Evolutionary conservation across 768 basidiomycete species (phyloP).

Genomic region (Daedaleopsis nitida): DNA sequence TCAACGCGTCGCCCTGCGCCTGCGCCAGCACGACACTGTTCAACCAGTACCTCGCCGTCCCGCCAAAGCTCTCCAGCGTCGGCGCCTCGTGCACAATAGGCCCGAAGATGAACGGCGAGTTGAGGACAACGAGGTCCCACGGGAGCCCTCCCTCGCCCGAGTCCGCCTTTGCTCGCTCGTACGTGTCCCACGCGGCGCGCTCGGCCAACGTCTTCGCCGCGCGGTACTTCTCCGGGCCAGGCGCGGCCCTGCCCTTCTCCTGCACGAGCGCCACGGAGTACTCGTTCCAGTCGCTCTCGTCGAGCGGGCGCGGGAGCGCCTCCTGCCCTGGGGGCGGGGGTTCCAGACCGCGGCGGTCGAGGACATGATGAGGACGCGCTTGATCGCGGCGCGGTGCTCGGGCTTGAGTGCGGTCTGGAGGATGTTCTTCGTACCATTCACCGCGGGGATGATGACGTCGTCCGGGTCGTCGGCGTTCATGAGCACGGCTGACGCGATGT

Average conservation of each 20-base stretch:
- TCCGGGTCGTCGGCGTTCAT: conserved; percentile 18
- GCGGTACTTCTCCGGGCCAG: conserved; percentile 47
- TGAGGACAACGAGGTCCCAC: conserved; percentile 56
- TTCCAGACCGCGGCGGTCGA: conserved; percentile 54
- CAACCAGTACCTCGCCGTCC: conserved; percentile 27
- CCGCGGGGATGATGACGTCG: conserved; percentile 68
- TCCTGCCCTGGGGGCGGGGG: conserved; percentile 24
- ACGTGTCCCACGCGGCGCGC: conserved; percentile 54
- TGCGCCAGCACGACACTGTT: conserved; percentile 20
- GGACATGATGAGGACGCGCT: conserved; percentile 70
- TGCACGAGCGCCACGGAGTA: conserved; percentile 45
- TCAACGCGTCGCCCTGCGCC: conserved; percentile 16
- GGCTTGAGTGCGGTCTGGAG: conserved; percentile 57
- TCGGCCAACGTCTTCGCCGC: conserved; percentile 64
- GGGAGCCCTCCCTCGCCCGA: conserved; percentile 33
- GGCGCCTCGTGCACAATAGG: conserved; percentile 35
- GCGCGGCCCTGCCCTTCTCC: conserved; percentile 49
- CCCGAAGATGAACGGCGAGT: conserved; percentile 47
- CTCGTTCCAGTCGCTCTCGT: conserved; percentile 65
- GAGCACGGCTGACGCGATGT: conserved; percentile 40
- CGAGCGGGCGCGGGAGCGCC: conserved; percentile 35
- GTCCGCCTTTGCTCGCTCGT: conserved; percentile 43
- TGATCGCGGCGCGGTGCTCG: conserved; percentile 44
- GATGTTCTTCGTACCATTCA: conserved; percentile 66
- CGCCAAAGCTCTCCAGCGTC: conserved; percentile 37